Evolutionary conservation across 2,329 filamentous ascomycete genomes (phyloP).

Genomic region (Ambrosiella beaveri): DNA sequence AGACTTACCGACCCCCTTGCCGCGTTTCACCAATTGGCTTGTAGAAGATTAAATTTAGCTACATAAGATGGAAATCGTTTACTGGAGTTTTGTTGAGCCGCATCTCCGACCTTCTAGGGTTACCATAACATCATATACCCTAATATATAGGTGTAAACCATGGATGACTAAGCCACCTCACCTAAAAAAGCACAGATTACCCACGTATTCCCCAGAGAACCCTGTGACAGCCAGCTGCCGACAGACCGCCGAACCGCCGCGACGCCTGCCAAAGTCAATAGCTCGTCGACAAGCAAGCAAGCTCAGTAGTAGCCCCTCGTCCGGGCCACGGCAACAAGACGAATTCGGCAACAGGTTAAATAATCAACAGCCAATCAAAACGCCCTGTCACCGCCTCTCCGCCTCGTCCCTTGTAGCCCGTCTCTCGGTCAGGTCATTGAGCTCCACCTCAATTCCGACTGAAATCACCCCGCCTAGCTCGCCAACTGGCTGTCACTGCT

Average conservation of each 20-base stretch:
- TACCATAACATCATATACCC: background rate
- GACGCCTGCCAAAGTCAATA: background rate
- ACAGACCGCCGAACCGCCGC: slow-evolving; percentile 5
- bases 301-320: background rate
- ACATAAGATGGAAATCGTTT: background rate
- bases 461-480: too few relatives aligned
- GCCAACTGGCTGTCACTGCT: too few relatives aligned
- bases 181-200: background rate
- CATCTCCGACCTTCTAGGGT: background rate
- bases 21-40: background rate
- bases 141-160: too few relatives aligned
- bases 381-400: background rate
- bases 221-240: background rate
- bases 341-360: slow-evolving; percentile 5
- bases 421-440: background rate
- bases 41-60: background rate
- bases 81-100: background rate
- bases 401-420: background rate
- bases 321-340: slow-evolving; percentile 4
- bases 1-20: background rate
- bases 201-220: background rate
- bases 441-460: background rate
- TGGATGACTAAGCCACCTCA: background rate
- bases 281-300: too few relatives aligned
- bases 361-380: background rate